These are phyloP conservation scores for Emmonsiellopsis sp. DNA, from an alignment of 2,329 filamentous ascomycete genomes.

Conservation along the genomic window DNA sequence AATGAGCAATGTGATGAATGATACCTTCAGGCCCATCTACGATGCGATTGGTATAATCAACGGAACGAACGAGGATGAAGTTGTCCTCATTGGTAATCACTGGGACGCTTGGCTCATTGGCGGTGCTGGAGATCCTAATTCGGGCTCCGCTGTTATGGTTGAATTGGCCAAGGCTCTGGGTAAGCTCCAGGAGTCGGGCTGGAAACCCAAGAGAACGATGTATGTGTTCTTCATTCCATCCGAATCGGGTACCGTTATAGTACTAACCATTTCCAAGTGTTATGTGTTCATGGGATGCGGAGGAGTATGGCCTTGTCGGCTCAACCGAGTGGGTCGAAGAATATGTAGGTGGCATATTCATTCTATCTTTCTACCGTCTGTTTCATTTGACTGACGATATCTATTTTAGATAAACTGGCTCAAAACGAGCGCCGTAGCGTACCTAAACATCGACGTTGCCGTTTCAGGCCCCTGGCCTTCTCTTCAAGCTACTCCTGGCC, in stretches of 20 bases:
- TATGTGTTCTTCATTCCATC: slow-evolving; percentile 8
- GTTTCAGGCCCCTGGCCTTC: slow-evolving; percentile 35
- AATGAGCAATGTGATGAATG: slow-evolving; percentile 18
- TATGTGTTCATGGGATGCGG: slow-evolving; percentile 27
- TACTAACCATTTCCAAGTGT: slow-evolving; percentile 12
- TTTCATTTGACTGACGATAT: slow-evolving; percentile 2
- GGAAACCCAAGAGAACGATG: slow-evolving; percentile 45
- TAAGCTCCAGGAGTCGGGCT: slow-evolving; percentile 38
- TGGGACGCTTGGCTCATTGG: slow-evolving; percentile 48
- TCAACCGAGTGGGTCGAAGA: slow-evolving; percentile 44
- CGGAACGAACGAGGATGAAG: slow-evolving; percentile 25
- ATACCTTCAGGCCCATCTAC: slow-evolving; percentile 18
- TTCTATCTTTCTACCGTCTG: not conserved
- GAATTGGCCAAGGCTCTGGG: slow-evolving; percentile 44
- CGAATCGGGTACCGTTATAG: not conserved
- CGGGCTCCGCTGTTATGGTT: slow-evolving; percentile 41
- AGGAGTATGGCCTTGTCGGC: slow-evolving; percentile 31
- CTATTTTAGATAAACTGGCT: slow-evolving; percentile 33
- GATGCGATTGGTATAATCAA: slow-evolving; percentile 22
- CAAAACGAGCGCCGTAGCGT: slow-evolving; percentile 35
- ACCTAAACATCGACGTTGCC: slow-evolving; percentile 45
- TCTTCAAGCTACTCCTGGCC: slow-evolving; percentile 31
- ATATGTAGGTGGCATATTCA: slow-evolving; percentile 19
- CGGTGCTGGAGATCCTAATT: slow-evolving; percentile 45
- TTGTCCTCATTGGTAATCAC: slow-evolving; percentile 45